A percentile compares a stretch with the other conserved stretches of the same genome.
Conservation (phyloP, 2,329 filamentous ascomycete genomes). For the Phyllosticta citriasiana region DNA sequence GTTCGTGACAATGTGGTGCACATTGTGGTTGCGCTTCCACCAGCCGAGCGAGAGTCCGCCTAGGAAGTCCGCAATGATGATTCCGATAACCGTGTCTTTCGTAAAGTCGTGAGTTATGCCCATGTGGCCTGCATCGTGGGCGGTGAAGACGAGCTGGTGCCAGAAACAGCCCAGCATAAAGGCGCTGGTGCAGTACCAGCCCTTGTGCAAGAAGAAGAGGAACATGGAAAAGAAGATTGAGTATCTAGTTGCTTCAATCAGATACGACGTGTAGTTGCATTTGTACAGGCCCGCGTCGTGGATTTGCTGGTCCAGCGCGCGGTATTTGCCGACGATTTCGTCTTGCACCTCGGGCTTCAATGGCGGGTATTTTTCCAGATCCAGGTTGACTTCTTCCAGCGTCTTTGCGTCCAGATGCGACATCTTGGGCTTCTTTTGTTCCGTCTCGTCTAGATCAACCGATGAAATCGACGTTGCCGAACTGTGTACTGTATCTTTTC, state of each 20-base stretch:
- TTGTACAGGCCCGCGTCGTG: constrained; percentile 66
- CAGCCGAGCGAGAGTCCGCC: constrained; percentile 86
- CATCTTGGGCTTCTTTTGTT: constrained; percentile 32
- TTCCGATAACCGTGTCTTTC: constrained; percentile 73
- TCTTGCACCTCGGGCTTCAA: constrained; percentile 65
- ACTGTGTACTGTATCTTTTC: constrained; percentile 28
- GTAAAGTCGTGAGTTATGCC: constrained; percentile 90
- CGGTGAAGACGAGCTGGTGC: constrained; percentile 91
- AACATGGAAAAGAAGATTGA: constrained; percentile 53
- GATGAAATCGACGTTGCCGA: constrained; percentile 53
- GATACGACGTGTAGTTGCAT: constrained; percentile 76
- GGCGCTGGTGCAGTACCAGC: constrained; percentile 50
- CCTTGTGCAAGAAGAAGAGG: constrained; percentile 36
- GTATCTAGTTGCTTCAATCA: constrained; percentile 65
- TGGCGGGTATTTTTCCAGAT: constrained; percentile 70
- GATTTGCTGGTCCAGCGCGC: constrained; percentile 63
- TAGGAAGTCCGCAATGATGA: constrained; percentile 79
- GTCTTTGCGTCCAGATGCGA: constrained; percentile 65
- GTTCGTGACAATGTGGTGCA: constrained; percentile 94
- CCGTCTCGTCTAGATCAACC: constrained; percentile 31
- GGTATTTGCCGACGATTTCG: constrained; percentile 69
- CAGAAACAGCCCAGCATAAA: constrained; percentile 73
- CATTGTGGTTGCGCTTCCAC: constrained; percentile 97
- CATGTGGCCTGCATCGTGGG: constrained; percentile 94
- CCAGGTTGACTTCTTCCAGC: constrained; percentile 62